Base-by-base conservation (phyloP, 106 monocot species). In the Iris macrosiphon region DNA sequence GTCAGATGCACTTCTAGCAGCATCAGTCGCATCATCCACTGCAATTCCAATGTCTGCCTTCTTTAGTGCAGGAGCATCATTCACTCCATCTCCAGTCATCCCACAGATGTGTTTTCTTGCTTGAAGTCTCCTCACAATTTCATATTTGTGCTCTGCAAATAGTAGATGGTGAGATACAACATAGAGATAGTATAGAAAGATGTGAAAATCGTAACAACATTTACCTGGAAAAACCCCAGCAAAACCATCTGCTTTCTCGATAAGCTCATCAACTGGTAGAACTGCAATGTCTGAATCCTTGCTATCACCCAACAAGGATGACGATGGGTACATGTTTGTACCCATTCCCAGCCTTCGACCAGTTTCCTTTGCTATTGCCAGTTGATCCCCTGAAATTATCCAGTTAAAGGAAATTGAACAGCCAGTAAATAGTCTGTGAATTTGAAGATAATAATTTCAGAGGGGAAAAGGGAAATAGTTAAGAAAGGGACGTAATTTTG, bases 291-390 rank as follows among this genome's bases (percentile, higher is more conserved):
- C 68, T 14, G 33, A 28, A 28, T 27, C 41, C 61, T 74, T 77
- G 13, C 3, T 13, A 3, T 74, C 77, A 27, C 70, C 66, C 12
- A 83, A 66, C 18, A 83, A 77, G 24, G 69, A 70, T 24, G 83
- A 70, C 16, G 83, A 83, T 3, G 83, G 83, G 31, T 83, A 83
- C 83, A 83, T 83, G 68, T 83, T 83, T 37, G 57, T 74, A 42
- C 83, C 83, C 83, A 83, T 83, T 33, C 83, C 83, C 0, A 83
- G 73, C 61, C 83, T 33, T 19, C 83, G 64, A 3, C 77, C 83
- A 0, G 83, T 83, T 60, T 83, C 83, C 57, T 83, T 83, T 21
- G 53, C 83, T 47, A 83, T 83, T 38, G 83, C 83, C 24, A 83
- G 70, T 57, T 83, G 83, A 40, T 83, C 83, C 10, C 83, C 83